Conservation (phyloP, 306 rosid species). For the Quercus mongolica region DNA sequence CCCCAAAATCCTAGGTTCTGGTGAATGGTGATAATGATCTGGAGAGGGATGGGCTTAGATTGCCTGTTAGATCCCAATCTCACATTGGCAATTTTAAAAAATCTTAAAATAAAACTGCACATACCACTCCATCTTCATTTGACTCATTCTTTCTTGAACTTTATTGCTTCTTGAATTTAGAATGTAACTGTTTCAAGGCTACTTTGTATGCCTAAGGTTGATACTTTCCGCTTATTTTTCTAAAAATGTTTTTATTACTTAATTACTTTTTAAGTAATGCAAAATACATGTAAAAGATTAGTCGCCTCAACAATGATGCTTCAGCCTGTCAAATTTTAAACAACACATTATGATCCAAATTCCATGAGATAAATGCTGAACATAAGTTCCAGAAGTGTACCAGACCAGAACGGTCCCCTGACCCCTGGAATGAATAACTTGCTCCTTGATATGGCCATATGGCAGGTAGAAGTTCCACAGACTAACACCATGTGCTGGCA, state of each 20-base stretch:
- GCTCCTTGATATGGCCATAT: conserved; percentile 77
- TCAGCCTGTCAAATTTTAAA: conserved; percentile 14
- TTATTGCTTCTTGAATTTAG: too few species aligned
- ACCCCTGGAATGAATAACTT: conserved; percentile 95
- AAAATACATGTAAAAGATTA: background rate
- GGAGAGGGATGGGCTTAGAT: background rate
- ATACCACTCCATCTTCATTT: too few species aligned
- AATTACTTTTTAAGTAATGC: conserved; percentile 7
- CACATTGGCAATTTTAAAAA: background rate
- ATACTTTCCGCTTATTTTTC: background rate
- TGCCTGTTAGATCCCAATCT: background rate
- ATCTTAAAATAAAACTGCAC: background rate
- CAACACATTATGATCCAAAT: conserved; percentile 1
- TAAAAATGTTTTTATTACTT: conserved; percentile 1
- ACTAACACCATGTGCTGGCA: conserved; percentile 79
- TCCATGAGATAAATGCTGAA: conserved; percentile 14
- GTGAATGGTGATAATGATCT: background rate
- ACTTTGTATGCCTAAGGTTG: background rate
- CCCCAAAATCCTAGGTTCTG: background rate
- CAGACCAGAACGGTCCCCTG: conserved; percentile 99
- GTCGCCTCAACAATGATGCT: background rate
- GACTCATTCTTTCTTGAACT: background rate
- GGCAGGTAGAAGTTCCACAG: conserved; percentile 97
- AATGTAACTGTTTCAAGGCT: background rate
- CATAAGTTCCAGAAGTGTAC: conserved; percentile 31